A percentile compares a stretch with the other conserved stretches of the same genome.
phyloP scores from a whole-genome alignment of 1,139 yeast genomes.

The Blastobotrys apis region DNA sequence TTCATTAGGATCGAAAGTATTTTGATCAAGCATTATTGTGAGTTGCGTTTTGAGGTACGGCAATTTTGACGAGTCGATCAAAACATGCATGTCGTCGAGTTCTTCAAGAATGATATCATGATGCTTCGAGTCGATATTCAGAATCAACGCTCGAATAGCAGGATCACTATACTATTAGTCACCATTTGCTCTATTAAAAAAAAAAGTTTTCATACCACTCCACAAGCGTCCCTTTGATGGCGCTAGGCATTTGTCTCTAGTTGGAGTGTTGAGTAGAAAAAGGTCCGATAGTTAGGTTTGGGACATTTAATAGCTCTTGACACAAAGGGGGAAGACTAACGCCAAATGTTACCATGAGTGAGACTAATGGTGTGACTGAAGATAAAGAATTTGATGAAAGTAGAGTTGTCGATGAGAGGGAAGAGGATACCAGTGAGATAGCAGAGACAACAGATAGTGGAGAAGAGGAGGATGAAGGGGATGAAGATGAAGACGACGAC shows the following conservation, averaged over 20 bases:
- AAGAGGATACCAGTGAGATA: not conserved
- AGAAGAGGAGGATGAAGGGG: constrained; percentile 12
- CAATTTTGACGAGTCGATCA: constrained; percentile 73
- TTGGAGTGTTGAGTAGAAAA: not conserved
- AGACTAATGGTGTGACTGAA: not conserved
- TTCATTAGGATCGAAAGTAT: constrained; percentile 79
- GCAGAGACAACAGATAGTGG: constrained; percentile 6
- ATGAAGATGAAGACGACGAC: constrained; percentile 7
- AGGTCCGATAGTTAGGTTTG: too few relatives aligned
- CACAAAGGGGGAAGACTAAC: constrained; percentile 1
- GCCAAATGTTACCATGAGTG: not conserved
- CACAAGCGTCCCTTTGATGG: constrained; percentile 32
- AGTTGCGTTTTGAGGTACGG: constrained; percentile 72
- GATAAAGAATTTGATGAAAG: constrained; percentile 12
- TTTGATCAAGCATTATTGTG: constrained; percentile 69
- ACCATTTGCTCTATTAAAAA: not conserved
- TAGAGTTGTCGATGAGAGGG: constrained; percentile 11
- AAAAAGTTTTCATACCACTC: constrained; percentile 36
- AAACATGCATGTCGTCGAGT: constrained; percentile 82
- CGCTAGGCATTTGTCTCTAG: constrained; percentile 26
- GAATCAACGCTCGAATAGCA: constrained; percentile 78
- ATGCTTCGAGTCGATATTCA: constrained; percentile 68
- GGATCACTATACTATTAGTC: constrained; percentile 58
- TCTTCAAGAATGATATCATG: constrained; percentile 79
- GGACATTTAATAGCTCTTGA: too few relatives aligned